A percentile compares a stretch with the other conserved stretches of the same genome.
Evolutionary conservation across 192 early-diverging fungal species (phyloP).

Genomic region (Helicostylum pulchrum): DNA sequence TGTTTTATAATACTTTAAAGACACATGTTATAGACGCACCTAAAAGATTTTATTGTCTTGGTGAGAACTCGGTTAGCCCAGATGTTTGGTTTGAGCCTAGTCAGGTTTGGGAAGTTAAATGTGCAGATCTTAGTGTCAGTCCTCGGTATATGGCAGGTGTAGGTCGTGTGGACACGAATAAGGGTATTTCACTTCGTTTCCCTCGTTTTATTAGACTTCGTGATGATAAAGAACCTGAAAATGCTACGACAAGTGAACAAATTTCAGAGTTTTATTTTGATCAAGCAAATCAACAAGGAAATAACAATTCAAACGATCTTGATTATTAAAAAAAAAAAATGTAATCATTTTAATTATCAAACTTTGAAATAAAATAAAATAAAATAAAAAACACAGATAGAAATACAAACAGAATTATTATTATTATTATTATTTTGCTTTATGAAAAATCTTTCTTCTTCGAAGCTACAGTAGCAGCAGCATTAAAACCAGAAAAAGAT

Average conservation of each 20-base stretch:
- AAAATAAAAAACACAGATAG: neutral
- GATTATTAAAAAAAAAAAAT: neutral
- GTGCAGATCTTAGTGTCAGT: conserved; percentile 95
- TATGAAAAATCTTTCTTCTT: conserved; percentile 20
- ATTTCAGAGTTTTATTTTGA: conserved; percentile 14
- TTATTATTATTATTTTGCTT: conserved; percentile 9
- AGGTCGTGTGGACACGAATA: conserved; percentile 72
- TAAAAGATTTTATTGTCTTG: conserved; percentile 72
- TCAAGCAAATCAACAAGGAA: conserved; percentile 11
- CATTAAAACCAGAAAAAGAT: neutral
- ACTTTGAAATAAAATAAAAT: neutral
- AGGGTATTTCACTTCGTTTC: conserved; percentile 96
- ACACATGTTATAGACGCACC: conserved; percentile 72
- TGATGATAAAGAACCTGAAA: conserved; percentile 92
- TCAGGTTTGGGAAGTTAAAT: conserved; percentile 95
- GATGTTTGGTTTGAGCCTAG: conserved; percentile 97
- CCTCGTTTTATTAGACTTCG: conserved; percentile 93
- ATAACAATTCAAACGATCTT: conserved; percentile 1
- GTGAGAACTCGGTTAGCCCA: conserved; percentile 76
- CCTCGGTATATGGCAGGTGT: conserved; percentile 90
- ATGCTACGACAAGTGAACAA: conserved; percentile 87
- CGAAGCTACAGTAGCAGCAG: conserved; percentile 1
- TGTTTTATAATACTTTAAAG: conserved; percentile 69
- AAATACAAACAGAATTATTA: conserved; percentile 1
- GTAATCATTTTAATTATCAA: neutral